Base-by-base conservation (phyloP, 2,329 filamentous ascomycete genomes). In the Aureobasidium mangrovei region DNA sequence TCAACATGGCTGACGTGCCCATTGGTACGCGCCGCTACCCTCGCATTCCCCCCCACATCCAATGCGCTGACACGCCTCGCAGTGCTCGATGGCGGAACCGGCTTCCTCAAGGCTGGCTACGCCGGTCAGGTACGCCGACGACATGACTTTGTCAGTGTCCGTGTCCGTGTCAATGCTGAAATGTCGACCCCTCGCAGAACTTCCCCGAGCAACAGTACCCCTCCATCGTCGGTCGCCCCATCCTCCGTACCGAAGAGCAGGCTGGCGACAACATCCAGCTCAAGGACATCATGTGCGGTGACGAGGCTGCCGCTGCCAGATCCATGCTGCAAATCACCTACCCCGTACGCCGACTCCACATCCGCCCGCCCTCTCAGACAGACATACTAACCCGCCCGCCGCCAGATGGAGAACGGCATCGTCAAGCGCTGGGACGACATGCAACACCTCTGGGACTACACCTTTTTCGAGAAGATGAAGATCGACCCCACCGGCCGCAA, bases 401-500 rank as follows among this genome's bases (percentile, higher is more conserved):
- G 48, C 57, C 71, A 85, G 82, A 98, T 98, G 93, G 93, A 98
- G 73, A 98, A 98, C 71, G 93, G 93, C 65, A 97, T 98, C 66
- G 90, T 98, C 62, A 97, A 96, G 81, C 91, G 90, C 69, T 98
- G 93, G 93, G 93, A 98, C 64, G 93, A 98, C 72, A 98, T 98
- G 93, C 88, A 95, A 77, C 91, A 97, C 69, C 84, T 98, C 54
- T 98, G 93, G 93, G 91, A 98, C 75, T 97, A 94, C 72, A 98
- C 93, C 27, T 98, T 98, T 72, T 85, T 82, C 72, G 91, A 98
- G 71, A 97, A 97, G 82, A 88, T 98, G 82, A 83, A 90, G 72
- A 78, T 98, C 63, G 88, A 97, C 70, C 83, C 93, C 2, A 82
- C 82, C 26, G 91, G 89, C 61, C 89, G 91, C 72, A 98, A 98